These are phyloP conservation scores for Colletotrichum sp. DNA, from an alignment of 2,329 filamentous ascomycete species.

Conservation along the genomic window DNA sequence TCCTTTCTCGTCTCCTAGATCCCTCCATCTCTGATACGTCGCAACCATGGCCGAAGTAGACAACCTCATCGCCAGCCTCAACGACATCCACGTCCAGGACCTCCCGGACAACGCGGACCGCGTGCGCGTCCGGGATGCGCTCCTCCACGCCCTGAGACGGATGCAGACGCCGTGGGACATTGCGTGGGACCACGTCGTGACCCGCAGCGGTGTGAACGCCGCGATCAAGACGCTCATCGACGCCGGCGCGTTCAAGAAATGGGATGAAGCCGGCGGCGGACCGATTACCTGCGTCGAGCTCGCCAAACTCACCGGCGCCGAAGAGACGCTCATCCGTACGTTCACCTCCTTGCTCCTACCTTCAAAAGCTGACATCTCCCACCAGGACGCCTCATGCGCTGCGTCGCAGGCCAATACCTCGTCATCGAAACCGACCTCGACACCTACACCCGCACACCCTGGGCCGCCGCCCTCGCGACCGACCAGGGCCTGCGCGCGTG, in stretches of 20 bases:
- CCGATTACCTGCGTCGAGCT: constrained; percentile 35
- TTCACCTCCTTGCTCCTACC: too few species aligned
- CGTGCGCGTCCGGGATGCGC: constrained; percentile 33
- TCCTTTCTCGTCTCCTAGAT: neutral
- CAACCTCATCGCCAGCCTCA: constrained; percentile 27
- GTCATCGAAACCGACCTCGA: constrained; percentile 37
- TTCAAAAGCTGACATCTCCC: neutral
- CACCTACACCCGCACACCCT: constrained; percentile 37
- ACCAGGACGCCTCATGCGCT: constrained; percentile 37
- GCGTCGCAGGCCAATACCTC: constrained; percentile 38
- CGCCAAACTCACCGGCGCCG: constrained; percentile 35
- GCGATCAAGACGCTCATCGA: constrained; percentile 42
- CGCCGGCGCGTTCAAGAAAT: constrained; percentile 39
- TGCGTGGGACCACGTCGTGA: constrained; percentile 42
- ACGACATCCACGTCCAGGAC: constrained; percentile 27
- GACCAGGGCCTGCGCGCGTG: constrained; percentile 32
- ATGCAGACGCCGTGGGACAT: constrained; percentile 43
- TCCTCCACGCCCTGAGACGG: constrained; percentile 32
- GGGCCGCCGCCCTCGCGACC: constrained; percentile 31
- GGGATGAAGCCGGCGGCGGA: constrained; percentile 32
- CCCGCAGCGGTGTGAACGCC: constrained; percentile 34
- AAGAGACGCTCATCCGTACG: constrained; percentile 36
- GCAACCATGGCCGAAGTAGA: constrained; percentile 28
- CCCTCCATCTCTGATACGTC: neutral
- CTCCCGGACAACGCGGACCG: constrained; percentile 39